Evolutionary conservation across 2,329 filamentous ascomycete species (phyloP).

Genomic region (Microcyclospora pomicola): DNA sequence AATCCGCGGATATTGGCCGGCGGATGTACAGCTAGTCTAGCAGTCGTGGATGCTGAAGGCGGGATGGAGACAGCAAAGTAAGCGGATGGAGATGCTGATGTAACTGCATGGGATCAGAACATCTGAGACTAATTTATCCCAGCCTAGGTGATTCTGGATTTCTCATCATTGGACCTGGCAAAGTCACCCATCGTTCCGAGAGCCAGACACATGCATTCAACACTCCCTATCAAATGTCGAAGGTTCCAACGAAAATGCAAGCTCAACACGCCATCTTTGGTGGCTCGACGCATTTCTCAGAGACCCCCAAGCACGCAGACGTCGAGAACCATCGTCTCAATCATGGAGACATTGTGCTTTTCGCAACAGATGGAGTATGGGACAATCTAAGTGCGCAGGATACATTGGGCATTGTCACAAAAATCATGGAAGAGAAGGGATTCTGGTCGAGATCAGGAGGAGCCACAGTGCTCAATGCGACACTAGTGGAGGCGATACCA

Average conservation of each 20-base stretch:
- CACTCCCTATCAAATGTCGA: constrained; percentile 85
- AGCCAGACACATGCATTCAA: constrained; percentile 96
- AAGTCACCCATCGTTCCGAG: constrained; percentile 67
- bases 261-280: constrained; percentile 74
- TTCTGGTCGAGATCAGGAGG: constrained; percentile 21
- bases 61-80: constrained; percentile 73
- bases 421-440: constrained; percentile 46
- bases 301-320: constrained; percentile 72
- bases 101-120: background rate
- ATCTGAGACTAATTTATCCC: background rate
- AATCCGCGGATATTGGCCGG: constrained; percentile 65
- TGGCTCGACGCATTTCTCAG: constrained; percentile 52
- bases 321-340: constrained; percentile 62
- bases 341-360: constrained; percentile 85
- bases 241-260: constrained; percentile 68
- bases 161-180: constrained; percentile 71
- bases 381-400: constrained; percentile 92
- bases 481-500: constrained; percentile 12
- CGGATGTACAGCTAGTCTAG: constrained; percentile 87
- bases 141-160: constrained; percentile 86
- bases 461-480: constrained; percentile 18
- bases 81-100: constrained; percentile 6
- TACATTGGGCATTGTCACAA: constrained; percentile 60
- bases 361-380: constrained; percentile 90
- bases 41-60: constrained; percentile 58